Base-by-base conservation (phyloP, 148 eudicot species). In the Chenopodium suecicum region DNA sequence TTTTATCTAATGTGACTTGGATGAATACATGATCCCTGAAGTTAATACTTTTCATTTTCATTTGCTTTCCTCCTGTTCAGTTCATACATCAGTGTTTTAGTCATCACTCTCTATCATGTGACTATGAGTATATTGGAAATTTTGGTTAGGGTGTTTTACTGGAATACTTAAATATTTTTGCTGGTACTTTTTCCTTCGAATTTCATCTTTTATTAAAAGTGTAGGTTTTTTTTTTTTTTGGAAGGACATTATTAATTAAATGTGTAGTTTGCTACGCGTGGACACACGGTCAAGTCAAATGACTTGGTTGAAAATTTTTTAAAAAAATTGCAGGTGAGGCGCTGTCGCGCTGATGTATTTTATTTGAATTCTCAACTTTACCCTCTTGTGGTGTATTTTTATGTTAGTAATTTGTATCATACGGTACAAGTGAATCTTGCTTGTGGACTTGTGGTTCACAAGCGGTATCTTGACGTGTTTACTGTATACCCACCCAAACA, bases 11-110 rank as follows among this genome's bases (percentile, higher is more conserved):
- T 78, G 52, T 73, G 69, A 71, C 48, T 27, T 47, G 44, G 31
- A 32, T 20, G 75, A 27, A 46, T 70, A 41, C n/a, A 20, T 75
- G 44, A 31, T 14, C 31, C 7, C 37, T 41, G 29, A 17, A 63
- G 70, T 63, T 34, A 64, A 23, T 23, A 46, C 41, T 48, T 48
- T 10, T 37, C 62, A 32, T 65, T 46, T 12, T 31, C 65, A 80
- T 65, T 74, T 13, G 9, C 68, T 46, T 52, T 48, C 78, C 23
- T 82, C 73, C 46, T 75, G 68, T 73, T 32, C 70, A n/a, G 76
- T 80, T 80, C 22, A n/a, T 25, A 44, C 8, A 44, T 5, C 9
- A 2, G 46, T 64, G 9, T 22, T 62, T 27, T 77, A 44, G 37
- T 64, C 54, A 1, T 44, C 66, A 13, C 13, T 23, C n/a, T 10